A percentile compares a stretch with the other conserved stretches of the same genome.
These are phyloP conservation scores for Podospora comata DNA, from an alignment of 495 filamentous ascomycete species.

Conservation along the genomic window DNA sequence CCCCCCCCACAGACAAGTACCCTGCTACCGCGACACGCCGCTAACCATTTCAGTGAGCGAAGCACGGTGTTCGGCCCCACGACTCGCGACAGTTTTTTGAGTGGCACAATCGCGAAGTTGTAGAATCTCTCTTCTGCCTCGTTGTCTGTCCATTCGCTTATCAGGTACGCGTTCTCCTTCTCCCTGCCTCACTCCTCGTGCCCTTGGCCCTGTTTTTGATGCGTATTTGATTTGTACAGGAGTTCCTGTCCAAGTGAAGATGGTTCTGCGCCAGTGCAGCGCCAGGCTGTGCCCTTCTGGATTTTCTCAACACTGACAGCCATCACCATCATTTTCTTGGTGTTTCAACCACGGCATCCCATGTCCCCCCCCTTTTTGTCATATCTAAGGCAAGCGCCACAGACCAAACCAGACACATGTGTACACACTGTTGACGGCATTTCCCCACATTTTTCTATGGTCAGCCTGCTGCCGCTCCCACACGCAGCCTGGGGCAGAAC, in stretches of 20 bases:
- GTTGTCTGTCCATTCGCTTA: constrained; percentile 1
- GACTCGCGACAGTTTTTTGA: constrained; percentile 11
- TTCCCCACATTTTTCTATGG: background rate
- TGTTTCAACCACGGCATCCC: background rate
- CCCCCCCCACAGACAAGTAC: constrained; percentile 13
- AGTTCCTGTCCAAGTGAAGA: background rate
- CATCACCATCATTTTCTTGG: background rate
- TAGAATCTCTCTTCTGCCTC: constrained; percentile 7
- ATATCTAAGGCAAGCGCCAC: background rate
- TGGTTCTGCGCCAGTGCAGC: background rate
- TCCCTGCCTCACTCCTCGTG: background rate
- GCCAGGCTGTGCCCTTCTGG: background rate
- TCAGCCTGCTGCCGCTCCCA: background rate
- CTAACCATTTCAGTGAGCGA: constrained; percentile 26
- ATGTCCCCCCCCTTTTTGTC: background rate
- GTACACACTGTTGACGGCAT: background rate
- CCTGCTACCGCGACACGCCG: constrained; percentile 25
- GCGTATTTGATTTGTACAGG: background rate
- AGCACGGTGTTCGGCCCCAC: constrained; percentile 20
- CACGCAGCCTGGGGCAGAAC: background rate
- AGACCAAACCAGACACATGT: background rate
- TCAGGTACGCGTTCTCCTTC: background rate
- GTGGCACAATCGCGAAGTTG: constrained; percentile 19
- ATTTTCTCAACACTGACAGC: background rate
- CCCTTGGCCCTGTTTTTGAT: background rate